Evolutionary conservation across 208 protist species (phyloP), one percentile per base, ranked within the genome.

Genomic region (Trypanosoma conorhini): DNA sequence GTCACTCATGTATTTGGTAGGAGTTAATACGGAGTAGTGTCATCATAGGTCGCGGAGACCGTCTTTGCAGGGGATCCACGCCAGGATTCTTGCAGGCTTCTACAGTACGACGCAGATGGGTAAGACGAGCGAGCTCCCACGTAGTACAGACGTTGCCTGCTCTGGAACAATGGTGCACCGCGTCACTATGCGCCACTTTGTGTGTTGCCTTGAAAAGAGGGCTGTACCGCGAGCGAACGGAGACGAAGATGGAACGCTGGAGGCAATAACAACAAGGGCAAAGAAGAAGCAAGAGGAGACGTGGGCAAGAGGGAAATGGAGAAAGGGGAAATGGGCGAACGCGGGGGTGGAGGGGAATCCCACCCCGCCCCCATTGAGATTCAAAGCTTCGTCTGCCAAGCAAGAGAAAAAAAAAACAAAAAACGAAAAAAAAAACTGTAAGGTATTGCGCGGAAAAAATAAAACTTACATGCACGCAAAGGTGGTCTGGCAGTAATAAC

Each of bases 71-170:
- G 19, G 5, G 21, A 4, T 55, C 2, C 24, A 54, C 13, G 44
- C 13, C 5, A 21, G 35, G 28, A 33, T 52, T 73, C 68, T 73
- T 58, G 68, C 68, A 73, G 50, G 31, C 59, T 42, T 61, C 22
- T 73, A 73, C 68, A 73, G 68, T 60, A 73, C 30, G 7, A 50
- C 40, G 33, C 26, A 52, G 48, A 52, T 52, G 48, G n/a, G 48
- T 4, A 52, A 58, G 35, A 67, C 8, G 30, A 42, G 35, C 38
- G 7, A 57, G 0, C 12, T 35, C 3, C 71, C 40, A 26, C 38
- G 55, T 54, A 28, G 46, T 70, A 76, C 71, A 76, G 71, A 76
- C 71, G 71, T 76, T 40, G 55, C 51, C 54, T 57, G 63, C 64
- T 70, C 48, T 19, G 21, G 48, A 52, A 52, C 21, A 17, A 42